Evolutionary conservation across 2,329 filamentous ascomycete species (phyloP), one percentile per base, ranked within the genome.

Genomic region (Exophiala oligosperma): DNA sequence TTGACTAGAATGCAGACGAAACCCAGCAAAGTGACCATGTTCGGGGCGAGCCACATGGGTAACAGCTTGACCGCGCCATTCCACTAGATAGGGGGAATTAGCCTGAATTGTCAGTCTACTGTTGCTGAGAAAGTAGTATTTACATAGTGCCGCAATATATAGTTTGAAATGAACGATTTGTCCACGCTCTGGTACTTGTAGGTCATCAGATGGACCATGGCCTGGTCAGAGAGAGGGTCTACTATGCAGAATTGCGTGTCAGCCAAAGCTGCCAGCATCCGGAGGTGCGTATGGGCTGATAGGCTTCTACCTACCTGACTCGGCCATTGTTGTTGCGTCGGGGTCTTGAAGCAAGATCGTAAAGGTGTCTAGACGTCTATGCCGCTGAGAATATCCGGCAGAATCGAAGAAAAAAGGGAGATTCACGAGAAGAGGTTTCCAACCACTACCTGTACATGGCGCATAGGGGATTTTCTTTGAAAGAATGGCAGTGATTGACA

Each of bases 121-220:
- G 59, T 17, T 28, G 41, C 23, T 48, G 38, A 59, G 54, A 44
- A 46, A 40, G 60, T 59, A 41, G 41, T 56, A 40, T 55, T 54
- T 89, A 97, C 94, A 79, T 96, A 99, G 72, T 96, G 93, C 67
- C 88, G 90, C 51, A 99, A 83, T 71, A 99, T 90, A 76, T 97
- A 96, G 74, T 92, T 85, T 57, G 94, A 97, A 59, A 97, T 85
- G 62, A 90, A 88, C 51, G 92, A 97, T 77, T 96, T 93, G 81
- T 99, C 94, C 75, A 99, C 92, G 69, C 89, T 91, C 68, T 92
- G 96, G 77, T 99, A 99, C 73, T 97, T 95, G 86, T 99, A 99
- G 60, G 88, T 87, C 76, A 92, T 94, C 68, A 99, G 87, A 73
- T 97, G 92, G 60, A 89, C 81, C 67, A 99, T 84, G 54, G 91